Conservation (phyloP, 202 grass and related monocot genomes). For the Panicum hallii region DNA sequence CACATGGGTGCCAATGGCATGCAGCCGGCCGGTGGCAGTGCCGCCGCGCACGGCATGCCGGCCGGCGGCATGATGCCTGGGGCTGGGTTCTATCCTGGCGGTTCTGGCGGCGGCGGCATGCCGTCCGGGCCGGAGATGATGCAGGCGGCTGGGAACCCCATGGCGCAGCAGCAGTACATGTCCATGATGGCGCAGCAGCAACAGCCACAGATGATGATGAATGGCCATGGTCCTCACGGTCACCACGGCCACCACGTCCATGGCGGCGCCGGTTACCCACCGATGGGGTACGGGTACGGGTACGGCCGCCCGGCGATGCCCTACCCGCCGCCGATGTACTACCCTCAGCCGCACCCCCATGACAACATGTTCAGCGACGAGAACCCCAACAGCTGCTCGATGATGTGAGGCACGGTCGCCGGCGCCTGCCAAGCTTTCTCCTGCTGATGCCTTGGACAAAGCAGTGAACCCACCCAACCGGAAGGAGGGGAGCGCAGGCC, state of each 20-base stretch:
- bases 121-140: constrained; percentile 59
- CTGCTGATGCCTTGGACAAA: not conserved
- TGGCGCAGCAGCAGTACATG: constrained; percentile 82
- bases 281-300: constrained; percentile 59
- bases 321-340: constrained; percentile 33
- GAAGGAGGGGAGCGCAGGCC: not conserved
- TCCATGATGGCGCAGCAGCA: constrained; percentile 73
- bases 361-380: constrained; percentile 85
- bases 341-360: constrained; percentile 43
- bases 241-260: constrained; percentile 39
- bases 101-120: constrained; percentile 13
- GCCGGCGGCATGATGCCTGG: constrained; percentile 44
- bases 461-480: not conserved
- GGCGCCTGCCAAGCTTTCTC: not conserved
- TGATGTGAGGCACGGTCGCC: constrained; percentile 58
- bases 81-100: constrained; percentile 46
- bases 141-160: constrained; percentile 57
- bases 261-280: constrained; percentile 49
- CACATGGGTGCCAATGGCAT: constrained; percentile 50
- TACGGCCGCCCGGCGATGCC: constrained; percentile 62
- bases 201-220: constrained; percentile 81
- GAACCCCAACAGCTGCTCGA: constrained; percentile 77
- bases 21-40: constrained; percentile 4
- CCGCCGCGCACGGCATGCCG: constrained; percentile 47
- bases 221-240: constrained; percentile 41